Percentiles rank a stretch among this genome's conserved stretches.
These are phyloP conservation scores for Hansenula sp. DNA, from an alignment of 1,139 yeast species.

Conservation along the genomic window DNA sequence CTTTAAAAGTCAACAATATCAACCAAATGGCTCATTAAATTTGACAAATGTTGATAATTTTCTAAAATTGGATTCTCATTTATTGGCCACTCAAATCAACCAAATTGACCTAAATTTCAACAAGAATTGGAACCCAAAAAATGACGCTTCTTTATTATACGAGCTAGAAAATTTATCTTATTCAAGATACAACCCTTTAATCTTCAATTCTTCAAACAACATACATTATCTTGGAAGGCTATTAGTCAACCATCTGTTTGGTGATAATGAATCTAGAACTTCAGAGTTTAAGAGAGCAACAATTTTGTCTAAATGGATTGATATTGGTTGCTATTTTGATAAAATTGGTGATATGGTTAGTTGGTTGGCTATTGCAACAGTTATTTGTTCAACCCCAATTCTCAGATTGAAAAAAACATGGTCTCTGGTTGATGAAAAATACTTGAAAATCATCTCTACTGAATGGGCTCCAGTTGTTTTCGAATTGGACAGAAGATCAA, in stretches of 20 bases:
- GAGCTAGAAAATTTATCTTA: constrained; percentile 33
- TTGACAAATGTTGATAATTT: constrained; percentile 30
- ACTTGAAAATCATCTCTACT: constrained; percentile 59
- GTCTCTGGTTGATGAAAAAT: constrained; percentile 63
- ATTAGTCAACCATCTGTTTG: constrained; percentile 65
- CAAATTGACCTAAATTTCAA: constrained; percentile 54
- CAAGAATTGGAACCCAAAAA: constrained; percentile 69
- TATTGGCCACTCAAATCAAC: constrained; percentile 52
- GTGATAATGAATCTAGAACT: constrained; percentile 19
- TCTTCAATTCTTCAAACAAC: constrained; percentile 64
- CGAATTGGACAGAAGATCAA: constrained; percentile 75
- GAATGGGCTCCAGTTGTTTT: constrained; percentile 96
- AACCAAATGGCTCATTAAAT: constrained; percentile 19
- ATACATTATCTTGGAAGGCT: constrained; percentile 76
- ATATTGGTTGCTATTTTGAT: constrained; percentile 74
- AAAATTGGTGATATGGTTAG: constrained; percentile 89
- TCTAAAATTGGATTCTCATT: constrained; percentile 43
- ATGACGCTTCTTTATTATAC: constrained; percentile 54
- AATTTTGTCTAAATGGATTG: constrained; percentile 79
- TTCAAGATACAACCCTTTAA: constrained; percentile 49
- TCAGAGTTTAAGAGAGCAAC: constrained; percentile 50
- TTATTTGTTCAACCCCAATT: constrained; percentile 79
- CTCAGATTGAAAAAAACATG: constrained; percentile 72
- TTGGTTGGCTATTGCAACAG: constrained; percentile 88
- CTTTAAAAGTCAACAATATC: constrained; percentile 17